Base-by-base conservation (phyloP, 129 eudicot species). In the Rutidosis leptorrhynchoides region DNA sequence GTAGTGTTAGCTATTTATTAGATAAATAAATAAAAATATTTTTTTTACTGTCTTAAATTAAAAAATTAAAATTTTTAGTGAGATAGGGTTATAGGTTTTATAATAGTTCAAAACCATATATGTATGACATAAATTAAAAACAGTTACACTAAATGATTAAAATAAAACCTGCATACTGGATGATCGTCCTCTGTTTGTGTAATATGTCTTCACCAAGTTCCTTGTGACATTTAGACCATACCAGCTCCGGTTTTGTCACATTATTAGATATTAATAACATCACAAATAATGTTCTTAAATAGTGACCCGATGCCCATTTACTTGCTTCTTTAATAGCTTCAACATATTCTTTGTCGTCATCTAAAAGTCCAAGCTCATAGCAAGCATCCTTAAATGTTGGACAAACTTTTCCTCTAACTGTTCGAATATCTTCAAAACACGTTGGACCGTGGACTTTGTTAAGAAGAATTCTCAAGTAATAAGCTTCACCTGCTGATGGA, bases 311-410 rank as follows among this genome's bases (percentile, higher is more conserved):
- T 1, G 55, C 55, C 25, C 56, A 51, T 3, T 16, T 2, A n/a
- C 23, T n/a, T 16, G 12, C 57, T 51, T 51, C 57, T 51, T 4
- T 3, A 4, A 51, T 51, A 0, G 57, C 57, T 19, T 51, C 57
- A 51, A 51, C 26, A 51, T 51, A 51, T 21, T 51, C 57, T 51
- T 51, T 51, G 17, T 51, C 57, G 19, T 51, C 57, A 51, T 51
- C 57, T 51, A 51, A 51, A 2, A 51, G 25, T 19, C 57, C 26
- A 51, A 17, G 57, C 7, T 19, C 57, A 51, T 19, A 51, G 24
- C 57, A 51, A n/a, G 15, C 25, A 15, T 51, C 57, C 24, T 19
- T 51, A 3, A 15, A 51, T 2, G 55, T 15, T 0, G 15, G 7
- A 17, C 3, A 49, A 1, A n/a, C 8, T 5, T n/a, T 3, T 3